Evolutionary conservation across 2,329 filamentous ascomycete species (phyloP).

Genomic region (Colletotrichum cuscutae): DNA sequence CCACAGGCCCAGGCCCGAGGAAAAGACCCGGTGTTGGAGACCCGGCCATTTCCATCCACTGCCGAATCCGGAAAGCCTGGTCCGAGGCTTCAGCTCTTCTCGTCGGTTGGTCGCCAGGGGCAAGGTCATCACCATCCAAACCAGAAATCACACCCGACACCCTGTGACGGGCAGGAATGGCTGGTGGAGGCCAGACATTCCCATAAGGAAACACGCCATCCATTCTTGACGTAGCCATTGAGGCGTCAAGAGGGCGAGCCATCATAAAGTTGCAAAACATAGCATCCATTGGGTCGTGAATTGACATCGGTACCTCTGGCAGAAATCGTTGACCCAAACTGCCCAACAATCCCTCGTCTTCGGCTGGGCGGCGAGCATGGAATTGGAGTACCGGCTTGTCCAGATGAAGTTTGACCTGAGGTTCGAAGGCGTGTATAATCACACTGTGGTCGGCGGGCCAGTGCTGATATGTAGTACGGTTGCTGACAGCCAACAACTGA

Average conservation of each 20-base stretch:
- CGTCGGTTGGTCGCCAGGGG: conserved; percentile 53
- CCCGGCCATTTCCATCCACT: conserved; percentile 76
- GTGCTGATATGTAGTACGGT: conserved; percentile 62
- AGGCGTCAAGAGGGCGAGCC: conserved; percentile 59
- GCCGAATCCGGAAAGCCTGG: conserved; percentile 76
- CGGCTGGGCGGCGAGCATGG: conserved; percentile 38
- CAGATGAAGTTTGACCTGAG: conserved; percentile 75
- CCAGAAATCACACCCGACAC: conserved; percentile 49
- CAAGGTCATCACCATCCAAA: conserved; percentile 38
- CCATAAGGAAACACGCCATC: conserved; percentile 54
- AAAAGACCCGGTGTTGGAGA: conserved; percentile 40
- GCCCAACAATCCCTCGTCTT: background rate
- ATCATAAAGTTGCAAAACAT: conserved; percentile 77
- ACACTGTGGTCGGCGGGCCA: conserved; percentile 76
- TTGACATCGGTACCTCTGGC: conserved; percentile 63
- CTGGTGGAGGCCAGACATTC: conserved; percentile 80
- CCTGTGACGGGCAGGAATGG: conserved; percentile 72
- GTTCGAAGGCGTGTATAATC: conserved; percentile 78
- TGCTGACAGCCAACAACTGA: conserved; percentile 74
- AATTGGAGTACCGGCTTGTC: conserved; percentile 78
- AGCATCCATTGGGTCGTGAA: conserved; percentile 55
- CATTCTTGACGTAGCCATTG: conserved; percentile 46
- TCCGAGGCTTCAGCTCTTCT: conserved; percentile 71
- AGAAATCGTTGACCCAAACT: conserved; percentile 52
- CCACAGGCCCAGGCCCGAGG: conserved; percentile 42